Base-by-base conservation (phyloP, 345 rosid genomes). In the Lepidium sativum region DNA sequence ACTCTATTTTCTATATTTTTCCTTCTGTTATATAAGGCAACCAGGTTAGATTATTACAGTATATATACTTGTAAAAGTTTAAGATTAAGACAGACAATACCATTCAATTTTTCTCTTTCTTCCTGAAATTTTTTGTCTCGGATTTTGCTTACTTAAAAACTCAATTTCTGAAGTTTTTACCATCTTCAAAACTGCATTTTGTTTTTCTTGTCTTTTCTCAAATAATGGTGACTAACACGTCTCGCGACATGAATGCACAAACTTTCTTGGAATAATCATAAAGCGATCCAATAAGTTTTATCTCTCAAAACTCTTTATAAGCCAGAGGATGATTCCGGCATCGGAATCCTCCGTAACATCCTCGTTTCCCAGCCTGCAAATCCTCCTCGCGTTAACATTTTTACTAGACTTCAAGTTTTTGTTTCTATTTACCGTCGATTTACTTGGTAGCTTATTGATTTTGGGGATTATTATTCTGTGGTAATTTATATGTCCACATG, bases 191-290 rank as follows among this genome's bases (percentile, higher is more conserved):
- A 65, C n/a, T n/a, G n/a, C n/a, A n/a, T n/a, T n/a, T n/a, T n/a
- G n/a, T 67, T 18, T 4, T 12, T 2, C 5, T 18, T 5, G 11
- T 11, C 13, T 16, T 1, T 25, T 16, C 55, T 49, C n/a, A n/a
- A n/a, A n/a, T n/a, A n/a, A 51, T 54, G 75, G 68, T 54, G 63
- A 42, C 65, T 72, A 72, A 73, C 80, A 81, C 81, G 86, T 80
- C 87, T 73, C 75, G 52, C 40, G 10, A 66, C 84, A 91, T 92
- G 97, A 78, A 91, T 91, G 97, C 85, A 94, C 7, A 77, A 86
- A 27, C 97, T 92, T n/a, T 90, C 97, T 5, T 90, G 97, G 97
- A 90, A 90, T 83, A 87, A 91, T 73, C 87, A 96, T 49, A 92
- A 90, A 75, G 97, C 97, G 82, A 86, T 90, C 83, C 92, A 91